phyloP scores from a whole-genome alignment of 2,329 filamentous ascomycete species.

The Hymenoscyphus linearis region DNA sequence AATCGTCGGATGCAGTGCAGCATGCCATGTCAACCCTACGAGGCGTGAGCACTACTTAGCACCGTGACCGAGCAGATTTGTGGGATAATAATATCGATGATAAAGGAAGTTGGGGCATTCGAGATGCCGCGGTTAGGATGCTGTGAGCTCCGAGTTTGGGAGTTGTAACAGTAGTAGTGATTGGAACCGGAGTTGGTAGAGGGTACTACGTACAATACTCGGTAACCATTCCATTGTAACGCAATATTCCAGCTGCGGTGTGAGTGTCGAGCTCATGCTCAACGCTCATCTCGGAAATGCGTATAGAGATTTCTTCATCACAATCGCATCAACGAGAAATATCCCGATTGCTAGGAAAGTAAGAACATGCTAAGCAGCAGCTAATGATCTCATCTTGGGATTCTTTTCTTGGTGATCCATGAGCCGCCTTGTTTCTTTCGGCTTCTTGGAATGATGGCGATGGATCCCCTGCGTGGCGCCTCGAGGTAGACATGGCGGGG shows the following conservation, averaged over 20 bases:
- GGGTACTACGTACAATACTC: too few relatives aligned
- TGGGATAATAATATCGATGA: not conserved
- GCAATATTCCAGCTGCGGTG: not conserved
- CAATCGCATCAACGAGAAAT: not conserved
- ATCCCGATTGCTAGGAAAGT: not conserved
- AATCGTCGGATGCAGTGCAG: not conserved
- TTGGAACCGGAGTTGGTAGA: not conserved
- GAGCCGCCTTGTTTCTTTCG: not conserved
- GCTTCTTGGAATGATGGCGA: not conserved
- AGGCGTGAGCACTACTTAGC: too few relatives aligned
- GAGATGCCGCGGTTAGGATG: not conserved
- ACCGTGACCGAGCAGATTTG: too few relatives aligned
- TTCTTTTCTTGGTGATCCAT: not conserved
- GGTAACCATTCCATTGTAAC: not conserved
- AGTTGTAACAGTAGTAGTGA: not conserved
- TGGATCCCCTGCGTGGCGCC: not conserved
- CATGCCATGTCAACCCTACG: not conserved
- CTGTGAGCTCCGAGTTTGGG: not conserved
- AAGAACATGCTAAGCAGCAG: not conserved
- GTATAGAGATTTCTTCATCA: not conserved
- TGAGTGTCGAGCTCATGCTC: too few relatives aligned
- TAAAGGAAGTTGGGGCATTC: not conserved
- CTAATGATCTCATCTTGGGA: not conserved
- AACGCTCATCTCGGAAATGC: not conserved
- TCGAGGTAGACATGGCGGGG: not conserved